These are phyloP conservation scores for Schoenoplectus triqueter DNA, from an alignment of 202 grass and related monocot species.

Conservation along the genomic window DNA sequence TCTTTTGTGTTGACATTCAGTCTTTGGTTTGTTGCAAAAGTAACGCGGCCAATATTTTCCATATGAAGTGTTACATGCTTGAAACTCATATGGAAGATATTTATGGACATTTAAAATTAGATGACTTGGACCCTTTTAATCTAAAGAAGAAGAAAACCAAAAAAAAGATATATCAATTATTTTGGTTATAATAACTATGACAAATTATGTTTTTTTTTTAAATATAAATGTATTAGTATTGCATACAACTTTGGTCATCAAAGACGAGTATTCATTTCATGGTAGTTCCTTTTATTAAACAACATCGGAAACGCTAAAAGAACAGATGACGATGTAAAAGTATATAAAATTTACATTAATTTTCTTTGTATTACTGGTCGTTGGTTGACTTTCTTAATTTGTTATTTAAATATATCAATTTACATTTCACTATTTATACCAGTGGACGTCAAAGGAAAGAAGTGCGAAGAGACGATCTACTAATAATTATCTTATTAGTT, in stretches of 20 bases:
- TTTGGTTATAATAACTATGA: too few species aligned
- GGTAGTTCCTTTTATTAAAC: not conserved
- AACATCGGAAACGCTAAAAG: not conserved
- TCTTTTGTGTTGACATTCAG: not conserved
- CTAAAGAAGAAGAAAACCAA: too few species aligned
- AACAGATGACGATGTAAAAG: too few species aligned
- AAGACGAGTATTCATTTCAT: not conserved
- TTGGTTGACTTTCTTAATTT: not conserved
- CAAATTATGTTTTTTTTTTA: not conserved
- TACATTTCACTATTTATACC: slow-evolving; percentile 19
- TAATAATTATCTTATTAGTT: not conserved
- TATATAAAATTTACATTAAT: too few species aligned
- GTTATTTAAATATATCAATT: slow-evolving; percentile 18
- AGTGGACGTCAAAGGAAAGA: not conserved
- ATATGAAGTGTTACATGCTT: too few species aligned
- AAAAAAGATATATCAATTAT: too few species aligned
- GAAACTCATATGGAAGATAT: too few species aligned
- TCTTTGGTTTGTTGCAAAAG: too few species aligned
- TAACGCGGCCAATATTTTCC: too few species aligned
- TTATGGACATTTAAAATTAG: too few species aligned
- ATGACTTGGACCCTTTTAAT: too few species aligned
- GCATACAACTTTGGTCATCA: not conserved
- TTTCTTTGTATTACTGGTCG: not conserved
- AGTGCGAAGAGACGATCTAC: not conserved
- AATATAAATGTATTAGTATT: not conserved